These are phyloP conservation scores for Phialophora verrucosa DNA, from an alignment of 2,329 filamentous ascomycete genomes.

Conservation along the genomic window DNA sequence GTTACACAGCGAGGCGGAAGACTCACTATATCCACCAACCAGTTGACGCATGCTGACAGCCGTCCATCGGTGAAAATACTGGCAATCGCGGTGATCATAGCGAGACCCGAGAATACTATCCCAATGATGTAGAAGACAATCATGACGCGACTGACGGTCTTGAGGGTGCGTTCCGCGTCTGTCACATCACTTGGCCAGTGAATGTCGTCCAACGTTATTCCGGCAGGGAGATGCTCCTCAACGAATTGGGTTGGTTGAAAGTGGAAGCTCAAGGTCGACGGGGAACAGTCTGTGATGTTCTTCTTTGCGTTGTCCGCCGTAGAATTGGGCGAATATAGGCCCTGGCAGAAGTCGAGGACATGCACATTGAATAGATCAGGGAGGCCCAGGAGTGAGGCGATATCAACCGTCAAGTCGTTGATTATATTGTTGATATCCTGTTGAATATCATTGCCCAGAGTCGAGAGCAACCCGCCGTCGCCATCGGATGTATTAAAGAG, in stretches of 20 bases:
- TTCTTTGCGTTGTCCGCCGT: constrained; percentile 49
- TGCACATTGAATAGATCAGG: constrained; percentile 68
- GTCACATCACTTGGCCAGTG: constrained; percentile 64
- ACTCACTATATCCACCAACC: constrained; percentile 54
- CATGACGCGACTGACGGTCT: constrained; percentile 57
- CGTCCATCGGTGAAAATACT: constrained; percentile 54
- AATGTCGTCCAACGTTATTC: constrained; percentile 59
- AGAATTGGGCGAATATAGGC: constrained; percentile 46
- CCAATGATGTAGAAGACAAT: constrained; percentile 66
- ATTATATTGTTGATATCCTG: constrained; percentile 48
- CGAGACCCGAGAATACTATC: constrained; percentile 58
- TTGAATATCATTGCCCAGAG: constrained; percentile 50
- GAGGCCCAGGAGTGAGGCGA: constrained; percentile 58
- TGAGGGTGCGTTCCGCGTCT: constrained; percentile 58
- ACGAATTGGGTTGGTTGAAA: constrained; percentile 62
- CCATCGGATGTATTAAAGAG: constrained; percentile 44
- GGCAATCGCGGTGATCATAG: constrained; percentile 54
- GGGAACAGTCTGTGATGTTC: constrained; percentile 63
- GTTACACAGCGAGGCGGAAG: constrained; percentile 16
- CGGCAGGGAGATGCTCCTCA: constrained; percentile 54
- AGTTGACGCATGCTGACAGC: constrained; percentile 57
- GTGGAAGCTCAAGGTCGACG: constrained; percentile 59
- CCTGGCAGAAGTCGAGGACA: constrained; percentile 65
- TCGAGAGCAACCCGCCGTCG: constrained; percentile 43
- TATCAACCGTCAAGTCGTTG: constrained; percentile 46